Conservation (phyloP, 805 yeast genomes). For the Candida mattraensis region DNA sequence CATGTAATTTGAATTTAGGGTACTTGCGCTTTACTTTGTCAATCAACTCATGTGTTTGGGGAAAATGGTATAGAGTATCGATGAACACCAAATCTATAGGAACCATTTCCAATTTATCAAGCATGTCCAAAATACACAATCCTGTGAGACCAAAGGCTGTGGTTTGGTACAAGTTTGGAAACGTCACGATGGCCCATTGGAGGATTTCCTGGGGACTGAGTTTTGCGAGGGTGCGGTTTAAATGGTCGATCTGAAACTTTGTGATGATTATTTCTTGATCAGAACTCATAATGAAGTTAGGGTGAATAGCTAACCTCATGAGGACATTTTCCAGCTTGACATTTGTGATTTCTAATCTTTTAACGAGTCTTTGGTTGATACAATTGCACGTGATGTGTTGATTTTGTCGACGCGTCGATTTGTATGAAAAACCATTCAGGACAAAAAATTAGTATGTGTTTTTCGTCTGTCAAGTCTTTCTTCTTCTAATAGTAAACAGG, state of each 20-base stretch:
- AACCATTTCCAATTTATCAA: slow-evolving; percentile 48
- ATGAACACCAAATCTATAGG: slow-evolving; percentile 77
- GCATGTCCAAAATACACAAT: slow-evolving; percentile 80
- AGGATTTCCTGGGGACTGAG: slow-evolving; percentile 70
- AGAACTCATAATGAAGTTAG: too few species aligned
- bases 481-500: too few species aligned
- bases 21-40: slow-evolving; percentile 57
- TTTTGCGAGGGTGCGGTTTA: slow-evolving; percentile 60
- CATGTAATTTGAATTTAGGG: slow-evolving; percentile 52
- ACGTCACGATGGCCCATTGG: slow-evolving; percentile 79
- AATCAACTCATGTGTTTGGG: slow-evolving; percentile 84
- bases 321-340: too few species aligned
- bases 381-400: slow-evolving; percentile 7
- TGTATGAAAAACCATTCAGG: too few species aligned
- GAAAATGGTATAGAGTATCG: slow-evolving; percentile 91
- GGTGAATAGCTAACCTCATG: too few species aligned
- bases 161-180: slow-evolving; percentile 83
- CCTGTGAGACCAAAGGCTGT: slow-evolving; percentile 97
- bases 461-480: too few species aligned
- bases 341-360: slow-evolving; percentile 1
- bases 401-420: slow-evolving; percentile 9
- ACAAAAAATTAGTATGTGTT: too few species aligned
- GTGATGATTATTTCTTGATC: slow-evolving; percentile 19
- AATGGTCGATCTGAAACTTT: slow-evolving; percentile 53
- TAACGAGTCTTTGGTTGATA: background rate